Percentiles rank a stretch among this genome's conserved stretches.
phyloP scores from a whole-genome alignment of 192 early-diverging fungal genomes.

The Jimgerdemannia lactiflua region DNA sequence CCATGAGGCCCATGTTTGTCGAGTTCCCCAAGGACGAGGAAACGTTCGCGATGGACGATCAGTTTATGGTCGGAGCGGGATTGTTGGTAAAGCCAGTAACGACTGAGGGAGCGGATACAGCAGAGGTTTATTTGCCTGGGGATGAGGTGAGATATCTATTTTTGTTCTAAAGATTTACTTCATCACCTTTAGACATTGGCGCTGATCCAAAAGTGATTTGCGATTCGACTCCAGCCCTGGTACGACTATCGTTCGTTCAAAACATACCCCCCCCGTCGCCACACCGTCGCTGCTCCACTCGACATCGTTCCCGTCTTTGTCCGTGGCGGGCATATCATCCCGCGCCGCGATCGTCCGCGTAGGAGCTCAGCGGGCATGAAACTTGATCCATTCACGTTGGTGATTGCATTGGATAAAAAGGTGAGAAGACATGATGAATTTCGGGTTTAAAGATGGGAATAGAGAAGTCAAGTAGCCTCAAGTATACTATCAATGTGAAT shows the following conservation, averaged over 20 bases:
- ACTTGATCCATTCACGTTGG: conserved; percentile 88
- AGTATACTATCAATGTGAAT: too few species aligned
- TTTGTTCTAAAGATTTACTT: too few species aligned
- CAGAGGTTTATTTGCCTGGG: conserved; percentile 72
- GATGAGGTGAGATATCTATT: conserved; percentile 55
- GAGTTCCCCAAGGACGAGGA: conserved; percentile 82
- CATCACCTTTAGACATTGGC: too few species aligned
- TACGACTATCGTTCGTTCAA: conserved; percentile 68
- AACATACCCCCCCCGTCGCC: conserved; percentile 19
- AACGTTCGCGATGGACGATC: conserved; percentile 83
- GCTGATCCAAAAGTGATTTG: too few species aligned
- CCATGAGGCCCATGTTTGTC: conserved; percentile 86
- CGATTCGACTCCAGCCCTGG: conserved; percentile 44
- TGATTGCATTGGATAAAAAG: conserved; percentile 70
- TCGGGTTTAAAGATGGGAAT: neutral
- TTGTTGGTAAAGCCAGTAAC: conserved; percentile 73
- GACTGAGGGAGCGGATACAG: conserved; percentile 49
- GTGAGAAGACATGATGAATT: conserved; percentile 23
- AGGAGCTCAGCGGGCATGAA: conserved; percentile 76
- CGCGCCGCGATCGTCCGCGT: conserved; percentile 81
- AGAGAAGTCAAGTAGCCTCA: neutral
- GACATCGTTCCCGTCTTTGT: conserved; percentile 84
- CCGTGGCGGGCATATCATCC: conserved; percentile 89
- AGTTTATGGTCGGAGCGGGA: conserved; percentile 88
- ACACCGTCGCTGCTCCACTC: conserved; percentile 59